phyloP scores from a whole-genome alignment of 768 basidiomycete genomes.

The Suillus brevipes region DNA sequence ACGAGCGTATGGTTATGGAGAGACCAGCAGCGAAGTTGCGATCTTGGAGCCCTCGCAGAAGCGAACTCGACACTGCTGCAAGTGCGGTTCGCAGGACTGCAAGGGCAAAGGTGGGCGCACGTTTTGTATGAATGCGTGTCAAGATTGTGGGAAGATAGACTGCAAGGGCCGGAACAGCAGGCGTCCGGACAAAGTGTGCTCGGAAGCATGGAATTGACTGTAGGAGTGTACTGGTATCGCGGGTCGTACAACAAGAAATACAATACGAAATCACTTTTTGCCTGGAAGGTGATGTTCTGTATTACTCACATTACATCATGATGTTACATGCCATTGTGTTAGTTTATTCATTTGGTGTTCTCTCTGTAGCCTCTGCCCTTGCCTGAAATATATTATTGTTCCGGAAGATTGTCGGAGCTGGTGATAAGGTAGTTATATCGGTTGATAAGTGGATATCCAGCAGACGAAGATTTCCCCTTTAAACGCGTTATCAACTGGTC shows the following conservation, averaged over 20 bases:
- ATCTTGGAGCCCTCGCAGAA: constrained; percentile 47
- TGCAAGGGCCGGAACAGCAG: constrained; percentile 79
- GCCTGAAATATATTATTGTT: background rate
- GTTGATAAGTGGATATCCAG: background rate
- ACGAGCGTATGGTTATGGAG: constrained; percentile 29
- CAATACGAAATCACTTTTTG: background rate
- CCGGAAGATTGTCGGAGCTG: background rate
- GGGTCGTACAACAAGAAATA: background rate
- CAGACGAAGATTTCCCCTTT: background rate
- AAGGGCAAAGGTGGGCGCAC: constrained; percentile 79
- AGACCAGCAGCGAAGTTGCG: constrained; percentile 24
- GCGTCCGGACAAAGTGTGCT: constrained; percentile 72
- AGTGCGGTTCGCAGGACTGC: constrained; percentile 79
- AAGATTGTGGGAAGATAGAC: constrained; percentile 80
- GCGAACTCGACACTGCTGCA: constrained; percentile 77
- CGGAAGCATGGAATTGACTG: constrained; percentile 49
- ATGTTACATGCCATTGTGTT: background rate
- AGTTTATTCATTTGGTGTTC: background rate
- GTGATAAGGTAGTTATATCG: background rate
- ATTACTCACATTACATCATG: background rate
- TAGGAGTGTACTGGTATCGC: background rate
- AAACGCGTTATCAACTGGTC: background rate
- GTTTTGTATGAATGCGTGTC: constrained; percentile 73
- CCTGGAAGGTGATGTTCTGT: background rate
- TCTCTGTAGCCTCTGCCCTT: background rate